Evolutionary conservation across 2,329 filamentous ascomycete genomes (phyloP).

Genomic region (Curvularia sp.): DNA sequence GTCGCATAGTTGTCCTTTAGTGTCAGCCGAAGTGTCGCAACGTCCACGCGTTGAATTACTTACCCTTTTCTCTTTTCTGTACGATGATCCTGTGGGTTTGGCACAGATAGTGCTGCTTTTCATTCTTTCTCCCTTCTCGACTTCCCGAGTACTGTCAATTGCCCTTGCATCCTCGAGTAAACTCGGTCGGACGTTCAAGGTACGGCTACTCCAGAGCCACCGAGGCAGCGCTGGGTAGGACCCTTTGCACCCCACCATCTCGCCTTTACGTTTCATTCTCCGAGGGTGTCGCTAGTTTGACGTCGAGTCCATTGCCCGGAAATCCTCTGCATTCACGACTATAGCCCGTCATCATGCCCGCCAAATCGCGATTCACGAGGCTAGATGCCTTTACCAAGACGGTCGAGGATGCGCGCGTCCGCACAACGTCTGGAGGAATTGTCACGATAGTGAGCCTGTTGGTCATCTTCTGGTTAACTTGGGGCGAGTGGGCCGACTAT

Average conservation of each 20-base stretch:
- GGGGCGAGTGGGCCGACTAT: constrained; percentile 97
- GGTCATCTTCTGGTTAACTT: constrained; percentile 84
- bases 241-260: constrained; percentile 22
- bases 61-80: constrained; percentile 28
- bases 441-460: constrained; percentile 91
- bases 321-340: constrained; percentile 1
- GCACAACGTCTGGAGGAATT: constrained; percentile 93
- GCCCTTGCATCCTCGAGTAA: constrained; percentile 18
- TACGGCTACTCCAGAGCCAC: constrained; percentile 9
- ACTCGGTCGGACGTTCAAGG: constrained; percentile 8
- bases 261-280: constrained; percentile 17
- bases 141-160: constrained; percentile 18
- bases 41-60: constrained; percentile 30
- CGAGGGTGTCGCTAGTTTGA: constrained; percentile 5
- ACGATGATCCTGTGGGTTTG: constrained; percentile 32
- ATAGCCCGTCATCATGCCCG: constrained; percentile 67
- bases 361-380: constrained; percentile 92
- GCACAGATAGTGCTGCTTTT: constrained; percentile 32
- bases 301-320: constrained; percentile 1
- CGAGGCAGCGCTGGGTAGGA: constrained; percentile 18
- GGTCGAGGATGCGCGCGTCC: constrained; percentile 94
- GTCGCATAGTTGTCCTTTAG: constrained; percentile 46
- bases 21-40: constrained; percentile 35
- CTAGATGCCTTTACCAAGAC: constrained; percentile 99
- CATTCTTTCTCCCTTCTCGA: constrained; percentile 26